Base-by-base conservation (phyloP, 768 basidiomycete species). In the Mycena capillaripes region DNA sequence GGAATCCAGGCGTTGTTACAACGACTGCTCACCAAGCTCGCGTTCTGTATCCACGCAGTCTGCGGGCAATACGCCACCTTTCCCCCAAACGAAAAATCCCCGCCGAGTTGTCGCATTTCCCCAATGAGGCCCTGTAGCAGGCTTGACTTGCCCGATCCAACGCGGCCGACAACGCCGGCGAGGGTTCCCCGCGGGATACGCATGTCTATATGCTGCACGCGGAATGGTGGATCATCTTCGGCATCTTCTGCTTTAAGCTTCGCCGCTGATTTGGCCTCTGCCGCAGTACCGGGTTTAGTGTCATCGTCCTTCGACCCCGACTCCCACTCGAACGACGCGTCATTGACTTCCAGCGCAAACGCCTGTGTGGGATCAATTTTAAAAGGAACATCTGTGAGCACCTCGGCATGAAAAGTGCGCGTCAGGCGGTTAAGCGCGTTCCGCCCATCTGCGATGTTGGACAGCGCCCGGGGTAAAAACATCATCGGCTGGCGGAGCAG, bases 21-120 rank as follows among this genome's bases (percentile, higher is more conserved):
- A 48, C 40, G 1, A 23, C 11, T 17, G 74, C 88, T 59, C 64
- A 91, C 91, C 77, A 92, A 75, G 6, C 89, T 85, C 0, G 89
- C 88, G 77, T 93, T 93, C 79, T 93, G 91, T 57, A 95, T 93
- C 93, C 93, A 95, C 0, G 92, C 91, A 0, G 87, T 89, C 80
- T 95, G 93, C 19, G 92, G 86, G 76, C 91, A 92, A 77, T 93
- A 95, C 7, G 88, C 91, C 12, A 93, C 85, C 17, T 83, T 81
- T 0, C 93, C 92, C 9, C 93, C 90, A 73, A 93, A 90, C 0
- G 83, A 81, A 42, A 91, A 87, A 16, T 80, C 77, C 0, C 93
- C 93, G 11, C 81, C 78, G 3, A 84, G 72, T 67, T 83, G 84
- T 21, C 87, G 83, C 92, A 93, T 93, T 80, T 93, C 93, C 7